Percentiles rank a stretch among this genome's conserved stretches.
These are phyloP conservation scores for Gossypium herbaceum DNA, from an alignment of 345 rosid species.

Conservation along the genomic window DNA sequence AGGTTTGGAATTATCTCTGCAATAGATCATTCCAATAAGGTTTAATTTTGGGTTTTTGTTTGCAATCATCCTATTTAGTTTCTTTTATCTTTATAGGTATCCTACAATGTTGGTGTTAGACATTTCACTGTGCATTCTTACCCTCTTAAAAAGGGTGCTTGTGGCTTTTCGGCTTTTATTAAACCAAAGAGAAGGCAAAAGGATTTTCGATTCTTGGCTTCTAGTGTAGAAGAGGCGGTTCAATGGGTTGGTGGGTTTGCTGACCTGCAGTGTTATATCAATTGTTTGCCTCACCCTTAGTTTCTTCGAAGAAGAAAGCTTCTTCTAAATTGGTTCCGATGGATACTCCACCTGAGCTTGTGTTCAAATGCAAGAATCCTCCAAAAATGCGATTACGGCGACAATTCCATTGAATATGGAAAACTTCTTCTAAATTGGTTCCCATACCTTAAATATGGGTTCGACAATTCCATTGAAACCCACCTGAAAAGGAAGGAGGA, in stretches of 20 bases:
- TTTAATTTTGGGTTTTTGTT: constrained; percentile 12
- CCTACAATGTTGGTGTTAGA: constrained; percentile 78
- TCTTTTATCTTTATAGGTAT: constrained; percentile 44
- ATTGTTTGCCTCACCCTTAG: constrained; percentile 92
- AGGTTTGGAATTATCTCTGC: background rate
- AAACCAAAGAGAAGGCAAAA: constrained; percentile 75
- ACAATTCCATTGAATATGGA: too few species aligned
- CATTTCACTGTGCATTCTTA: constrained; percentile 89
- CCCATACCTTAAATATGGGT: too few species aligned
- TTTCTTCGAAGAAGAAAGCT: constrained; percentile 84
- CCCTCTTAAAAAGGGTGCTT: constrained; percentile 58
- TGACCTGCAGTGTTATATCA: constrained; percentile 84
- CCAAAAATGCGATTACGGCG: constrained; percentile 40
- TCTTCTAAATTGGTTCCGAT: constrained; percentile 72
- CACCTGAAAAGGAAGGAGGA: background rate
- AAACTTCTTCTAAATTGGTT: too few species aligned
- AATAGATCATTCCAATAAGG: constrained; percentile 4
- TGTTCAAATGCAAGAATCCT: constrained; percentile 89
- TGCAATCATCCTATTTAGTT: constrained; percentile 1
- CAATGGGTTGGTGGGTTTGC: constrained; percentile 98
- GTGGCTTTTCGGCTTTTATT: constrained; percentile 68
- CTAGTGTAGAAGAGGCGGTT: constrained; percentile 78
- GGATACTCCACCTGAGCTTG: constrained; percentile 85
- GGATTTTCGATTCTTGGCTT: constrained; percentile 76
- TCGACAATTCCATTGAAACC: background rate